Conservation (phyloP, 352 stramenopile species). For the Pythium insidiosum region DNA sequence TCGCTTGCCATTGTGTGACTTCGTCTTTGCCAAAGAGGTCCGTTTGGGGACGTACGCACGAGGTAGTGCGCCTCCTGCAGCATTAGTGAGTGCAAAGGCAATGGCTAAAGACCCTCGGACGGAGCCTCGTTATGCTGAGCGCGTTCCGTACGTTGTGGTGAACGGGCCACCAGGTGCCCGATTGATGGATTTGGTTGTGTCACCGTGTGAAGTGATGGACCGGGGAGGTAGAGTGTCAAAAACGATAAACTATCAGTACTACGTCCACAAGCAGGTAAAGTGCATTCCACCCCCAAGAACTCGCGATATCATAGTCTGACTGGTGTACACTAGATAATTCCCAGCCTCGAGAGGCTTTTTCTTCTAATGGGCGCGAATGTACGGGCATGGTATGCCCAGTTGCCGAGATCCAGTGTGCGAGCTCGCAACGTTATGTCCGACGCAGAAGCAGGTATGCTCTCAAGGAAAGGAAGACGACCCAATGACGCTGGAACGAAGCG, state of each 20-base stretch:
- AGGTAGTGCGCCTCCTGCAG: conserved; percentile 57
- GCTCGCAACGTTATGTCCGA: conserved; percentile 21
- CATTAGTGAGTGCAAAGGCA: conserved; percentile 68
- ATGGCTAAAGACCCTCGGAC: conserved; percentile 71
- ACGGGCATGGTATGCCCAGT: conserved; percentile 53
- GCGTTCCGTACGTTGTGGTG: conserved; percentile 89
- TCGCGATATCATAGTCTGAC: no score
- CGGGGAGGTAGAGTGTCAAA: conserved; percentile 15
- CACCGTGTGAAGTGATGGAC: conserved; percentile 54
- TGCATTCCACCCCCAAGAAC: no score
- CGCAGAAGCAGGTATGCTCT: not conserved
- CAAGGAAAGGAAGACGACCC: conserved; percentile 1
- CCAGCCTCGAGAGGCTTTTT: conserved; percentile 79
- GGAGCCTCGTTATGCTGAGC: conserved; percentile 77
- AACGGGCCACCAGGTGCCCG: conserved; percentile 77
- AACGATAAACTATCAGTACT: conserved; percentile 90
- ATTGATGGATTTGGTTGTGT: conserved; percentile 88
- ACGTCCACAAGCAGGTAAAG: conserved; percentile 91
- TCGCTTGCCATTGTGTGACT: conserved; percentile 56
- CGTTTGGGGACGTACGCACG: conserved; percentile 69
- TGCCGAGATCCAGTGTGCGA: conserved; percentile 55
- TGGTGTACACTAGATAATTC: conserved; percentile 23
- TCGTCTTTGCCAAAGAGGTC: conserved; percentile 84
- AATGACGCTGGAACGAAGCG: conserved; percentile 18
- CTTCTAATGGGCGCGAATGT: conserved; percentile 74